Evolutionary conservation across 2,329 filamentous ascomycete genomes (phyloP).

Genomic region (Botrytis elliptica): DNA sequence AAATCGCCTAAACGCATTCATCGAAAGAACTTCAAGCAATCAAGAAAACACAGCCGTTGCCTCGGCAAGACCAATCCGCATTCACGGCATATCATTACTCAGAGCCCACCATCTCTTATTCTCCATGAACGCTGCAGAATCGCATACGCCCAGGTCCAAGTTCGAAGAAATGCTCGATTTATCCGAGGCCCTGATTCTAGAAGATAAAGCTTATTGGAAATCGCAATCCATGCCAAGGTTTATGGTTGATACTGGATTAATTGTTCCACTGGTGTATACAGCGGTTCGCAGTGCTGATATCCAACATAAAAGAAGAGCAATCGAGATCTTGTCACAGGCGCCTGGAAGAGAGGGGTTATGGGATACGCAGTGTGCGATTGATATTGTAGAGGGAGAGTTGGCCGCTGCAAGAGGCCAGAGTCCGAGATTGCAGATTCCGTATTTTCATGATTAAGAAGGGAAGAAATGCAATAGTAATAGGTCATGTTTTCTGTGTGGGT

Average conservation of each 20-base stretch:
- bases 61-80: background rate
- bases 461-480: background rate
- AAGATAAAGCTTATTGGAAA: constrained; percentile 13
- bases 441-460: background rate
- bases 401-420: background rate
- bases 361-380: constrained; percentile 32
- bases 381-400: constrained; percentile 25
- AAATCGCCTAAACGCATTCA: constrained; percentile 26
- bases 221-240: constrained; percentile 14
- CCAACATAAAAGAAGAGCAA: constrained; percentile 26
- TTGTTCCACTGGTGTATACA: constrained; percentile 34
- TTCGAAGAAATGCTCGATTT: constrained; percentile 32
- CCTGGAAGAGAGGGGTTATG: constrained; percentile 36
- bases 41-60: background rate
- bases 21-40: background rate
- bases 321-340: constrained; percentile 27
- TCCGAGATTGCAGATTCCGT: background rate
- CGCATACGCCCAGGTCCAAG: constrained; percentile 23
- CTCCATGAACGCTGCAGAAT: constrained; percentile 27
- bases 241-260: constrained; percentile 28
- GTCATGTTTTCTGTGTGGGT: too few relatives aligned
- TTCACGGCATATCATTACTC: constrained; percentile 53
- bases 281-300: constrained; percentile 26
- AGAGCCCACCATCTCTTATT: constrained; percentile 32
- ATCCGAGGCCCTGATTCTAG: constrained; percentile 25